phyloP scores from a whole-genome alignment of 441 rosid species.

The Daphne laureola region DNA sequence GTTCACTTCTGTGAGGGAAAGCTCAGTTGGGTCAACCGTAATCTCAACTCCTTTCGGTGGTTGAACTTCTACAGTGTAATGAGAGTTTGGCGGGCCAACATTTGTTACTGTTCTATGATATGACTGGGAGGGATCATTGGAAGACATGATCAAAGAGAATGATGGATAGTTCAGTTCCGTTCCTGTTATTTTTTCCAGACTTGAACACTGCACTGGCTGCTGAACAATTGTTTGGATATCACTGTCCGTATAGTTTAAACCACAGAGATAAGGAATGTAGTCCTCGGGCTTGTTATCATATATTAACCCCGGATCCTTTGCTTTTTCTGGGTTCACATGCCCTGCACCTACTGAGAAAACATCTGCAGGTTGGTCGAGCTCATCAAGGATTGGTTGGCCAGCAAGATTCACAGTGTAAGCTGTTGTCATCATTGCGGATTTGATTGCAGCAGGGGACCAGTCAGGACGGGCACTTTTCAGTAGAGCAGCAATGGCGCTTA shows the following conservation, averaged over 20 bases:
- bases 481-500: constrained; percentile 27
- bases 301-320: constrained; percentile 42
- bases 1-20: constrained; percentile 23
- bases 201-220: constrained; percentile 23
- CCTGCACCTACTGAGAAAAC: constrained; percentile 43
- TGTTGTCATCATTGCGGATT: constrained; percentile 35
- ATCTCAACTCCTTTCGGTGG: constrained; percentile 29
- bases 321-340: constrained; percentile 46
- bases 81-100: constrained; percentile 25
- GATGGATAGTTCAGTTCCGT: constrained; percentile 53
- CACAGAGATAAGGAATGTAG: constrained; percentile 55
- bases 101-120: constrained; percentile 43
- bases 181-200: constrained; percentile 24
- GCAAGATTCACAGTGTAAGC: constrained; percentile 20
- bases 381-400: constrained; percentile 28
- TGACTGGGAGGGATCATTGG: constrained; percentile 24
- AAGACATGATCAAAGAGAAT: constrained; percentile 23
- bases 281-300: constrained; percentile 42
- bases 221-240: constrained; percentile 24
- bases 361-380: constrained; percentile 23
- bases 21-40: constrained; percentile 20
- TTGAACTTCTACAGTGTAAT: constrained; percentile 12
- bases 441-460: constrained; percentile 36
- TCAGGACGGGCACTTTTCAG: constrained; percentile 29
- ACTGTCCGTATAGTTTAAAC: constrained; percentile 29